Evolutionary conservation across 179 eudicot genomes (phyloP), one percentile per base, ranked within the genome.

Genomic region (Pouteria campechiana): DNA sequence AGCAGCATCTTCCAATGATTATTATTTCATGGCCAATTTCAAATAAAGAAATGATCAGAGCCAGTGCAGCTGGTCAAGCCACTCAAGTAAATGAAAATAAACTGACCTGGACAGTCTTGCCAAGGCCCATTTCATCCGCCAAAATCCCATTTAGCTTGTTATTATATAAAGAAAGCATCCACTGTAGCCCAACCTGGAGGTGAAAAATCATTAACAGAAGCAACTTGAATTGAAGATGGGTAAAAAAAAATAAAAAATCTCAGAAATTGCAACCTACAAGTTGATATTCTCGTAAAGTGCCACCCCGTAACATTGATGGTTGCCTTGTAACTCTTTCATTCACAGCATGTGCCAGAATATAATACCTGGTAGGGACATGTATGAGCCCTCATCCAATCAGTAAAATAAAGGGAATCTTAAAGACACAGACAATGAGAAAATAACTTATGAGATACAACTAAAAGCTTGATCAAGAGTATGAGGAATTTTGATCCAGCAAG

Each of bases 51-150:
- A n/a, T n/a, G n/a, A n/a, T n/a, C n/a, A n/a, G n/a, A n/a, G n/a
- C n/a, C n/a, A n/a, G n/a, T n/a, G n/a, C n/a, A n/a, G n/a, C n/a
- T n/a, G n/a, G n/a, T n/a, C n/a, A n/a, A n/a, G n/a, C n/a, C n/a
- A n/a, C n/a, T n/a, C n/a, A n/a, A n/a, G n/a, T n/a, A n/a, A n/a
- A n/a, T n/a, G n/a, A 11, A 30, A 29, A 35, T 17, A 19, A 12
- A 23, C 39, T 46, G 43, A 75, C 96, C 96, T 92, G 99, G 24
- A 92, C 96, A 62, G 99, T 92, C 68, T 92, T 92, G 36, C 99
- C 99, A 38, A 92, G 96, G 61, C 99, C 96, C 99, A 92, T 92
- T 70, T 87, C 99, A 75, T 92, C 99, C 9, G 99, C 99, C 74
- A 92, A 75, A 71, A 92, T 92, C 44, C 99, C 96, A 73, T 92